These are phyloP conservation scores for Trichaptum fuscoviolaceum DNA, from an alignment of 768 basidiomycete genomes.

Conservation along the genomic window DNA sequence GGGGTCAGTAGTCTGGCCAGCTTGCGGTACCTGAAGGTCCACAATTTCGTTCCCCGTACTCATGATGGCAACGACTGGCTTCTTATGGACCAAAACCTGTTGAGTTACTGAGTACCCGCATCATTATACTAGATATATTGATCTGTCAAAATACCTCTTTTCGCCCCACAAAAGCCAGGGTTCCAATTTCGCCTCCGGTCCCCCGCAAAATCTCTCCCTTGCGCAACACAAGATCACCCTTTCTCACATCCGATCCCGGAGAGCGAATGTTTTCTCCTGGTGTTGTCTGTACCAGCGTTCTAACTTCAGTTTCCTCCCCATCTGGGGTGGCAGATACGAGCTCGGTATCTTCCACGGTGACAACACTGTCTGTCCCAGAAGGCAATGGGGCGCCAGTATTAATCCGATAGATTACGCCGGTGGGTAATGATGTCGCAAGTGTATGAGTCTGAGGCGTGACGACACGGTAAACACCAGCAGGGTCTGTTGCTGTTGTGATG, in stretches of 20 bases:
- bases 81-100: slow-evolving; percentile 64
- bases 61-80: slow-evolving; percentile 73
- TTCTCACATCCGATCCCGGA: slow-evolving; percentile 67
- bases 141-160: slow-evolving; percentile 44
- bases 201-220: slow-evolving; percentile 56
- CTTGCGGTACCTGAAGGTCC: slow-evolving; percentile 45
- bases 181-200: slow-evolving; percentile 79
- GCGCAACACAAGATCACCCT: slow-evolving; percentile 62
- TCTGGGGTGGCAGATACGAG: slow-evolving; percentile 48
- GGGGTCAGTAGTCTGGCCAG: slow-evolving; percentile 2
- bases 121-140: no score
- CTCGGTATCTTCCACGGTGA: slow-evolving; percentile 92
- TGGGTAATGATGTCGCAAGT: slow-evolving; percentile 36
- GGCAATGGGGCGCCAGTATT: slow-evolving; percentile 87
- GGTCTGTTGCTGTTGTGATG: slow-evolving; percentile 47
- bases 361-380: slow-evolving; percentile 65
- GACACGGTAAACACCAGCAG: slow-evolving; percentile 62
- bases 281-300: slow-evolving; percentile 57
- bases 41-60: slow-evolving; percentile 84
- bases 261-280: slow-evolving; percentile 66
- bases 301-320: slow-evolving; percentile 68
- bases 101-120: neutral
- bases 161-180: slow-evolving; percentile 72
- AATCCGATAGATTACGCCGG: slow-evolving; percentile 57
- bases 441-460: slow-evolving; percentile 46